Base-by-base conservation (phyloP, 495 filamentous ascomycete genomes). In the Penicillium taxi region DNA sequence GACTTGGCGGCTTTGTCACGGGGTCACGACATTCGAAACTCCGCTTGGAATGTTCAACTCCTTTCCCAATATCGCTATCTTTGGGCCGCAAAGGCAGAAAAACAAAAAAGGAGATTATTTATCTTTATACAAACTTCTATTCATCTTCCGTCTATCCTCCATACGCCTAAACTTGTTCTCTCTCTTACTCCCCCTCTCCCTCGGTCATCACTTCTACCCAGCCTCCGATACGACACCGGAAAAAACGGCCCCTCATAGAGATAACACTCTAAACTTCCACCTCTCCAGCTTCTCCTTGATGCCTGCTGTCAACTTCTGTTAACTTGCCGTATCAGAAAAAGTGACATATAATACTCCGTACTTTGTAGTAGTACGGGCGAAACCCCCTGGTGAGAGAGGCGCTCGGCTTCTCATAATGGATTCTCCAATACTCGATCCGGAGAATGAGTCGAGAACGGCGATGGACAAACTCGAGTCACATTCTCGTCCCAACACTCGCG, bases 391-490 rank as follows among this genome's bases (percentile, higher is more conserved):
- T n/a, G n/a, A 11, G 24, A 17, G 22, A 22, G 19, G 11, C 34
- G 26, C 25, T 39, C 25, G 28, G 37, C 13, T 38, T 43, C 46
- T 32, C 29, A 48, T 42, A 19, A 56, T 67, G 48, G 51, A 53
- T 27, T 52, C 59, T 35, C 54, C 48, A 44, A 41, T 57, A 39
- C 48, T 61, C 40, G 44, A 61, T 22, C 43, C 55, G 42, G 44
- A 39, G 23, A 46, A 52, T 34, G 48, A 37, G 46, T 57, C 56
- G 35, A 54, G 58, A 29, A 56, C 45, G 20, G 37, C 55, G 16
- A 41, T 60, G n/a, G 56, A 58, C 14, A 53, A 60, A 31, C 41
- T 67, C 32, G 52, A 44, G 45, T 48, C 44, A 33, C 61, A 38
- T 54, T 55, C 41, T 26, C 60, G 40, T 36, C 37, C 47, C 20